Base-by-base conservation (phyloP, 495 filamentous ascomycete genomes). In the Neurospora tetrasperma region DNA sequence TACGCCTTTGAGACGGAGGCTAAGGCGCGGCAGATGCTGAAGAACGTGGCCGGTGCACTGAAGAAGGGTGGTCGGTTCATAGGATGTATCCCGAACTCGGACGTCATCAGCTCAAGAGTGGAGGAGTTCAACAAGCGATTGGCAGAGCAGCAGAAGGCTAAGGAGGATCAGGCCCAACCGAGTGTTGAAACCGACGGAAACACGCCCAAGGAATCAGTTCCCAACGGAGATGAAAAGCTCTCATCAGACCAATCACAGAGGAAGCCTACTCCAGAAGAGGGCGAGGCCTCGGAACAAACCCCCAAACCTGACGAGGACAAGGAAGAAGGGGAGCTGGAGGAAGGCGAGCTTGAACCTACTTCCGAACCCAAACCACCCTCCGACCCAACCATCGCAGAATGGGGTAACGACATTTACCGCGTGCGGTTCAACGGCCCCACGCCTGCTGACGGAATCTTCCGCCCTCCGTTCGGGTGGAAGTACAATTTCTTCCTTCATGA, bases 401-500 rank as follows among this genome's bases (percentile, higher is more conserved):
- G 94, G 94, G 94, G 95, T 69, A 99, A 99, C 80, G 86, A 88
- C 71, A 92, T 98, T 76, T 99, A 98, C 81, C 87, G 90, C 18
- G 93, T 98, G 44, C 87, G 90, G 31, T 98, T 99, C 80, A 92
- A 93, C 0, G 91, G 91, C 43, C 83, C 88, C 74, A 93, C 92
- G 0, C 93, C 93, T 7, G 83, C 88, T 70, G 93, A 95, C 71
- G 91, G 91, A 48, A 84, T 93, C 44, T 99, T 98, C 82, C 90
- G 96, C 3, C 96, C 96, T 3, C 93, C 94, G 0, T 99, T 94
- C 78, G 96, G 96, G 39, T 98, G 96, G 95, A 95, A 93, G 79
- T 99, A 99, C 80, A 96, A 88, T 78, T 99, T 96, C 85, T 95
- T 93, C 78, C 89, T 99, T 76, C 88, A 94, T 76, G 96, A 99